Conservation (phyloP, 1,284 basidiomycete species). For the Trichosporon faecale region DNA sequence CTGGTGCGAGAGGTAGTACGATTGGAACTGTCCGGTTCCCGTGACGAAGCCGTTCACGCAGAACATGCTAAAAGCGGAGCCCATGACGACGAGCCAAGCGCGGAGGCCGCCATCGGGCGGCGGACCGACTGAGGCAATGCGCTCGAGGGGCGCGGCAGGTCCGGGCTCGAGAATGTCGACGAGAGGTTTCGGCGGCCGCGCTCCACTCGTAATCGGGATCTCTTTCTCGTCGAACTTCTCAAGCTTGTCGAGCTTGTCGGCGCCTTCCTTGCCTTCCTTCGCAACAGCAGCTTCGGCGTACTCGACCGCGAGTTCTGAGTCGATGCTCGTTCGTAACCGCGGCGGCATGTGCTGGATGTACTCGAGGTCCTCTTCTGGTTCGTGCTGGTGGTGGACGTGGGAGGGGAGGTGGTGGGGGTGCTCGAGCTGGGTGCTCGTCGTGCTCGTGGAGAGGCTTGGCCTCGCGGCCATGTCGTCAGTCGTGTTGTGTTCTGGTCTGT, state of each 20-base stretch:
- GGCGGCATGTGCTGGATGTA: neutral
- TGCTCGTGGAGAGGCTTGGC: neutral
- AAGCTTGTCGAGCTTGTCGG: neutral
- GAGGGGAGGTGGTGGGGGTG: neutral
- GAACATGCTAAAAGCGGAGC: slow-evolving; percentile 11
- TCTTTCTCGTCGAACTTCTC: neutral
- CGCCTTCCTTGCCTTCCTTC: neutral
- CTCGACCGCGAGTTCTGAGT: neutral
- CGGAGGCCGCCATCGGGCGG: slow-evolving; percentile 14
- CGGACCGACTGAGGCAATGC: neutral
- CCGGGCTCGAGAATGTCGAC: neutral
- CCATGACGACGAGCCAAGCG: slow-evolving; percentile 15
- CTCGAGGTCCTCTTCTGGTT: neutral
- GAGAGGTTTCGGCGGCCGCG: neutral
- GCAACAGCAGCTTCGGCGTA: neutral
- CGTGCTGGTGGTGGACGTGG: neutral
- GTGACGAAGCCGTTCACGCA: slow-evolving; percentile 28
- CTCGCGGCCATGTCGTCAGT: neutral
- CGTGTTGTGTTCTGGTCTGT: neutral
- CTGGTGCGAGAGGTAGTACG: slow-evolving; percentile 44
- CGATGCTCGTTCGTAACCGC: neutral
- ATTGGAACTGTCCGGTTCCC: slow-evolving; percentile 43
- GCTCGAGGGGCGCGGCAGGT: neutral
- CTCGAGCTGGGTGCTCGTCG: neutral
- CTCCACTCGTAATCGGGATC: neutral